Conservation (phyloP, 345 rosid genomes). For the Rhizophora apiculata region DNA sequence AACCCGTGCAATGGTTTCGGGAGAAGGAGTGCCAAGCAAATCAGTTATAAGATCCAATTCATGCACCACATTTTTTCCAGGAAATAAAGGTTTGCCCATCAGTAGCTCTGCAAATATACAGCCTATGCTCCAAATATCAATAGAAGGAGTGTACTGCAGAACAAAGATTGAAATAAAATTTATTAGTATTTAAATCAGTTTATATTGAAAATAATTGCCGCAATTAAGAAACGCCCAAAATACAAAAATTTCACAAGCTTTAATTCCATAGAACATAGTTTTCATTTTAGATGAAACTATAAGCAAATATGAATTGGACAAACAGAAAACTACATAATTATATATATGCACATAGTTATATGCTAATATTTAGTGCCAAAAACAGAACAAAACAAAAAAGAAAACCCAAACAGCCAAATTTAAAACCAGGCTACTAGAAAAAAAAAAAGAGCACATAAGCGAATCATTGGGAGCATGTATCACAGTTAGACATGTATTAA, state of each 20-base stretch:
- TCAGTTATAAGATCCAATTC: conserved; percentile 90
- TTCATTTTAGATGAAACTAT: too few species aligned
- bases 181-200: conserved; percentile 8
- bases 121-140: conserved; percentile 98
- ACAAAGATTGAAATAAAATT: conserved; percentile 11
- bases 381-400: neutral
- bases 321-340: neutral
- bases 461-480: neutral
- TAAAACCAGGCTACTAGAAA: neutral
- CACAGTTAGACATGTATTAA: neutral
- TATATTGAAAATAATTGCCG: neutral
- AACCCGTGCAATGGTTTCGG: conserved; percentile 75
- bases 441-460: neutral
- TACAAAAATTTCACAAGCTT: too few species aligned
- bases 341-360: too few species aligned
- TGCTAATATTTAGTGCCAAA: neutral
- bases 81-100: conserved; percentile 86
- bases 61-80: conserved; percentile 93
- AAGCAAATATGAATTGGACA: neutral
- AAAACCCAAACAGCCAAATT: neutral
- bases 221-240: neutral
- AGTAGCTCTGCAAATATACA: conserved; percentile 96
- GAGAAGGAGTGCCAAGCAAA: conserved; percentile 92
- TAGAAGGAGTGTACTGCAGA: conserved; percentile 96
- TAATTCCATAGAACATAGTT: too few species aligned